A percentile compares a stretch with the other conserved stretches of the same genome.
Conservation (phyloP, 371 early-diverging fungal genomes). For the Haplosporangium sp. region DNA sequence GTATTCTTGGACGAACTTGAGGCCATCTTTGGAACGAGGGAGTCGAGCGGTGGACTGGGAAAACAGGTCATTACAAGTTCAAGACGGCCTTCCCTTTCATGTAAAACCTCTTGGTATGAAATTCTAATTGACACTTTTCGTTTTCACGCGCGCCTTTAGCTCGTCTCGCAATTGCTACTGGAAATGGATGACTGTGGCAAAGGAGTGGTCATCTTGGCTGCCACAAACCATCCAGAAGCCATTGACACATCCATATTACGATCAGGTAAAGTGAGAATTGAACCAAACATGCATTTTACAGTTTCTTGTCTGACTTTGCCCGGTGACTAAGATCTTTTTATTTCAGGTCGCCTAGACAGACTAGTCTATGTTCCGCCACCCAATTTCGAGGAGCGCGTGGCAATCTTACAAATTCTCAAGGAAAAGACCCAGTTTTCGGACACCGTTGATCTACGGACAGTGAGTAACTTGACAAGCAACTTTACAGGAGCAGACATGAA, state of each 20-base stretch:
- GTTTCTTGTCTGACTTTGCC: not conserved
- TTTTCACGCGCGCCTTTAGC: slow-evolving; percentile 39
- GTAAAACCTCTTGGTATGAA: not conserved
- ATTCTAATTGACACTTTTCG: not conserved
- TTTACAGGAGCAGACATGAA: slow-evolving; percentile 88
- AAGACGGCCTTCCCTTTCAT: not conserved
- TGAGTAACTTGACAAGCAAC: slow-evolving; percentile 64
- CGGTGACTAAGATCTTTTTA: not conserved
- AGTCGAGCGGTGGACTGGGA: slow-evolving; percentile 69
- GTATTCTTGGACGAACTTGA: slow-evolving; percentile 99
- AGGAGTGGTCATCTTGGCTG: slow-evolving; percentile 79
- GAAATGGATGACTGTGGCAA: slow-evolving; percentile 78
- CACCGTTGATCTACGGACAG: slow-evolving; percentile 62
- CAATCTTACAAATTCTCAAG: slow-evolving; percentile 78
- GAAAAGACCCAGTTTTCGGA: slow-evolving; percentile 60
- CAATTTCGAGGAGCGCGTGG: slow-evolving; percentile 67
- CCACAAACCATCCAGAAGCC: slow-evolving; percentile 90
- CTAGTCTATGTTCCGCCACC: slow-evolving; percentile 84
- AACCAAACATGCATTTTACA: not conserved
- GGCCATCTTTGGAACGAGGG: slow-evolving; percentile 79
- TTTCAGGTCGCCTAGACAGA: slow-evolving; percentile 86
- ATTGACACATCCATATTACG: slow-evolving; percentile 86
- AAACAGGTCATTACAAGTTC: slow-evolving; percentile 58
- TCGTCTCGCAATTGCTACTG: slow-evolving; percentile 80
- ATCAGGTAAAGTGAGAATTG: slow-evolving; percentile 69